These are phyloP conservation scores for Mycosarcoma maydis DNA, from an alignment of 1,284 basidiomycete genomes.

Conservation along the genomic window DNA sequence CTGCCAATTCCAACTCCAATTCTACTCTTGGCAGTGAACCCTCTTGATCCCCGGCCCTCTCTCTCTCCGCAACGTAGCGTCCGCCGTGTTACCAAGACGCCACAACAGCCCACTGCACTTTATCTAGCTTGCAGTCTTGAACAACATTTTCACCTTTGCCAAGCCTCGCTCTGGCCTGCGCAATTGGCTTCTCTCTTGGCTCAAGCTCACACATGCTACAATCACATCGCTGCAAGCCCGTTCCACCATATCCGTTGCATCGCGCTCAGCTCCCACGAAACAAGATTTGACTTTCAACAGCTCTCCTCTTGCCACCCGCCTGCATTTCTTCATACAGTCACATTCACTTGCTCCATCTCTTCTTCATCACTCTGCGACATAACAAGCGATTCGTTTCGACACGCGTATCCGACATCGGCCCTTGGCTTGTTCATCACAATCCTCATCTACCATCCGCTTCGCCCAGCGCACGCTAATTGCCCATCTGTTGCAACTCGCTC, in stretches of 20 bases:
- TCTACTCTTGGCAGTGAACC: not conserved
- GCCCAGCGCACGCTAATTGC: not conserved
- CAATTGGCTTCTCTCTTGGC: not conserved
- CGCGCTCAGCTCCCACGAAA: constrained; percentile 4
- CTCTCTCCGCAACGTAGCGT: not conserved
- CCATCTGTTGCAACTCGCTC: constrained; percentile 2
- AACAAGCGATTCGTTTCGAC: too few species aligned
- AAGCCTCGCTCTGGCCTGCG: too few species aligned
- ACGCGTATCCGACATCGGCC: not conserved
- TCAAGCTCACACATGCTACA: constrained; percentile 23
- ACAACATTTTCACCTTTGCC: not conserved
- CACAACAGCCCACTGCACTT: constrained; percentile 7
- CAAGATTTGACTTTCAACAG: constrained; percentile 21
- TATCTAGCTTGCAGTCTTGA: not conserved
- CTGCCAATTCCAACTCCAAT: too few species aligned
- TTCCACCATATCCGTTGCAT: constrained; percentile 20
- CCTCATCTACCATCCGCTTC: constrained; percentile 6
- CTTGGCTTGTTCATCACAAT: constrained; percentile 9
- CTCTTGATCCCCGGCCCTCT: too few species aligned
- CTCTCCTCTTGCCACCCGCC: constrained; percentile 5
- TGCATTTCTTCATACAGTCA: constrained; percentile 32
- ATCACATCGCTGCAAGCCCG: constrained; percentile 17
- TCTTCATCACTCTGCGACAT: constrained; percentile 7
- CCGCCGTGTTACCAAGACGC: constrained; percentile 3
- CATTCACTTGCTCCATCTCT: constrained; percentile 6